phyloP scores from a whole-genome alignment of 2,329 filamentous ascomycete species.

The Pyricularia sp. region DNA sequence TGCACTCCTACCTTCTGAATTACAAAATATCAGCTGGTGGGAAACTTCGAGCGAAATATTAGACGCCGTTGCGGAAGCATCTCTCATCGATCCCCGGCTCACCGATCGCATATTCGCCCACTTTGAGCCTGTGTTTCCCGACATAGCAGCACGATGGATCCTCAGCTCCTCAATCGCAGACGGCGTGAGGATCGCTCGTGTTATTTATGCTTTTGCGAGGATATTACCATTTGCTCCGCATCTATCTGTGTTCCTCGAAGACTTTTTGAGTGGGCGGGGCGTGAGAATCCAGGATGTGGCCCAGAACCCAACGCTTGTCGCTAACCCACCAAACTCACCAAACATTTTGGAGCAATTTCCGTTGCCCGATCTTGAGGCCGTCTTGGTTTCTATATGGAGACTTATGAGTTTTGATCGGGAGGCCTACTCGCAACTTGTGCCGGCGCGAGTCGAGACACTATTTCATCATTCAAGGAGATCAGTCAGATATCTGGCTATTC shows the following conservation, averaged over 20 bases:
- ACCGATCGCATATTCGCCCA: conserved; percentile 67
- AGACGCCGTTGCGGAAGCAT: conserved; percentile 58
- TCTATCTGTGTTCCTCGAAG: conserved; percentile 61
- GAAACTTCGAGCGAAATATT: conserved; percentile 52
- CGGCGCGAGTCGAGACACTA: conserved; percentile 58
- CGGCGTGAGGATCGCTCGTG: conserved; percentile 25
- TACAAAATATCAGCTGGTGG: conserved; percentile 57
- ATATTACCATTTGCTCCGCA: conserved; percentile 76
- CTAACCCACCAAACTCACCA: neutral
- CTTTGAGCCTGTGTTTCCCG: conserved; percentile 68
- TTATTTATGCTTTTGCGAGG: conserved; percentile 67
- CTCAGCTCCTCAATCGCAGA: conserved; percentile 21
- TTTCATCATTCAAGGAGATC: conserved; percentile 50
- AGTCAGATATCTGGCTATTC: conserved; percentile 72
- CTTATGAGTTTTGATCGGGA: conserved; percentile 67
- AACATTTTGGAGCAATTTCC: neutral
- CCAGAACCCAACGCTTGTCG: neutral
- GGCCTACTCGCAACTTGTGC: conserved; percentile 52
- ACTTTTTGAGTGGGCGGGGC: conserved; percentile 23
- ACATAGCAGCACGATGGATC: conserved; percentile 76
- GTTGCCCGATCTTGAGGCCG: conserved; percentile 17
- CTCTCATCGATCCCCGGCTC: conserved; percentile 53
- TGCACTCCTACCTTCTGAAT: conserved; percentile 57
- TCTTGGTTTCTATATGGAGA: conserved; percentile 65
- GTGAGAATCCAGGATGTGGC: neutral